Conservation (phyloP, 2,329 filamentous ascomycete genomes). For the Aspergillus persii region DNA sequence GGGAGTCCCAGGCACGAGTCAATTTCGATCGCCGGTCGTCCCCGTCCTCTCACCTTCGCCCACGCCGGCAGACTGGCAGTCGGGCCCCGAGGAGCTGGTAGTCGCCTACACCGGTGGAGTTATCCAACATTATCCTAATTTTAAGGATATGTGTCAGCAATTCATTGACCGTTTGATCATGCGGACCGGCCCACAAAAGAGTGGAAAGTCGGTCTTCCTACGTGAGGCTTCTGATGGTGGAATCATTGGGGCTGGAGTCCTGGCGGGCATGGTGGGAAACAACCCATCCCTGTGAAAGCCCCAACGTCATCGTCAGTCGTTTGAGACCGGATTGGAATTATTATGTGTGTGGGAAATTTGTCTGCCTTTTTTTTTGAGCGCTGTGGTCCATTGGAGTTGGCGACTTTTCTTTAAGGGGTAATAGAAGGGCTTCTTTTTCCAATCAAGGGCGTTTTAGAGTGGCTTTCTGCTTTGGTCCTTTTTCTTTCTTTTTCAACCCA, state of each 20-base stretch:
- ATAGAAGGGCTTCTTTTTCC: constrained; percentile 5
- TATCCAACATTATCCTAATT: constrained; percentile 76
- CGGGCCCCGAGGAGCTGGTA: constrained; percentile 60
- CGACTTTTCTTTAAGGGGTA: constrained; percentile 3
- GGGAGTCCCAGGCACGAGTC: constrained; percentile 7
- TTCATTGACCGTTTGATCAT: constrained; percentile 61
- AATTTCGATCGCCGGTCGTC: constrained; percentile 32
- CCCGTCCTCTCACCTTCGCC: constrained; percentile 36
- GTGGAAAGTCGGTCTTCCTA: constrained; percentile 51
- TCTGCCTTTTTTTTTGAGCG: neutral
- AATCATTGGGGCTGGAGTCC: constrained; percentile 56
- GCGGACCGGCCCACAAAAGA: constrained; percentile 44
- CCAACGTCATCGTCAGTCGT: neutral
- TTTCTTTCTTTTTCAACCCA: neutral
- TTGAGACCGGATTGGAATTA: constrained; percentile 10
- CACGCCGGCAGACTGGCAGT: constrained; percentile 40
- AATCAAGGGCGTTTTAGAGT: constrained; percentile 4
- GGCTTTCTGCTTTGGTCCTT: neutral
- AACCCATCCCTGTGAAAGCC: neutral
- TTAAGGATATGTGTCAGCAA: constrained; percentile 65
- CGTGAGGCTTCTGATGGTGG: constrained; percentile 54
- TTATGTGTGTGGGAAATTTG: neutral
- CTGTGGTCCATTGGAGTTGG: constrained; percentile 4
- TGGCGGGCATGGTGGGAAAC: constrained; percentile 49
- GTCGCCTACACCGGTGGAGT: constrained; percentile 79